phyloP scores from a whole-genome alignment of 2,329 filamentous ascomycete genomes.

The Colletotrichum theobromicola region DNA sequence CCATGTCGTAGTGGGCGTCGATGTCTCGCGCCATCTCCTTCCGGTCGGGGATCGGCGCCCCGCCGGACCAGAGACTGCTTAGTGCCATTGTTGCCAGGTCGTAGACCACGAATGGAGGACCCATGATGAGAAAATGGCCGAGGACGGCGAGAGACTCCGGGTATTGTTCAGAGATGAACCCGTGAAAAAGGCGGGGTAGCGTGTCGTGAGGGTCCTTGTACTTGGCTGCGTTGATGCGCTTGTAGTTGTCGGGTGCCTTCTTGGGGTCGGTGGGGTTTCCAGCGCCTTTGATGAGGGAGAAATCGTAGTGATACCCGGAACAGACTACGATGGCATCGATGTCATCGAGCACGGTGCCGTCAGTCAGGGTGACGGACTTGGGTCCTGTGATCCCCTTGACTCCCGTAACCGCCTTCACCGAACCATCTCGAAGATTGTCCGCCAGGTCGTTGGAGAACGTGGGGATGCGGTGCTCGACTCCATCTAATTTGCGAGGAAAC shows the following conservation, averaged over 20 bases:
- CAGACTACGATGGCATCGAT: conserved; percentile 38
- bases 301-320: conserved; percentile 35
- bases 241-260: conserved; percentile 29
- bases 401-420: conserved; percentile 29
- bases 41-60: conserved; percentile 22
- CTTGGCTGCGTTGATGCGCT: conserved; percentile 25
- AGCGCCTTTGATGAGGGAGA: conserved; percentile 31
- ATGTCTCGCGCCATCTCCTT: conserved; percentile 31
- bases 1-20: conserved; percentile 30
- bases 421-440: conserved; percentile 29
- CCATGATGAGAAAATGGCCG: conserved; percentile 28
- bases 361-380: conserved; percentile 30
- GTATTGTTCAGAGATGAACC: conserved; percentile 35
- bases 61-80: conserved; percentile 30
- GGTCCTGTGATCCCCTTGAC: conserved; percentile 33
- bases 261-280: conserved; percentile 31
- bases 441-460: conserved; percentile 33
- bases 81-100: conserved; percentile 36
- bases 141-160: conserved; percentile 35
- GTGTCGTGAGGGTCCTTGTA: conserved; percentile 25
- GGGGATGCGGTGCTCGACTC: conserved; percentile 28
- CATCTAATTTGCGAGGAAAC: background rate
- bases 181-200: conserved; percentile 34
- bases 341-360: conserved; percentile 34
- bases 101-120: conserved; percentile 30